Evolutionary conservation across 805 yeast genomes (phyloP), one percentile per base, ranked within the genome.

Genomic region (Kuraishia hungarica): DNA sequence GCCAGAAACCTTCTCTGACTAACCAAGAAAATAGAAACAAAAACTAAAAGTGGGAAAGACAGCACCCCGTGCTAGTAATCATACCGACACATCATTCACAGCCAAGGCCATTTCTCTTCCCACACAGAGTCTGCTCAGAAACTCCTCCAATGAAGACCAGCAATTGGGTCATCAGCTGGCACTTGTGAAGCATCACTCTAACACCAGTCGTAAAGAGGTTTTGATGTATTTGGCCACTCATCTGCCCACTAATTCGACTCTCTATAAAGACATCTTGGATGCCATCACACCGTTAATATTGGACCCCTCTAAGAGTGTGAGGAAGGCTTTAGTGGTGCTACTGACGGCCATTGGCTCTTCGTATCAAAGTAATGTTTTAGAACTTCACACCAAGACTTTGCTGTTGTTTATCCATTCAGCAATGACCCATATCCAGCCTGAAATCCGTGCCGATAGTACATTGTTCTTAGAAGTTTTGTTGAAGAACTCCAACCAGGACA

Each of bases 1-100:
- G n/a, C n/a, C n/a, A n/a, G n/a, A n/a, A n/a, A n/a, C n/a, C n/a
- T n/a, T n/a, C n/a, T n/a, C n/a, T n/a, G n/a, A n/a, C n/a, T n/a
- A n/a, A n/a, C n/a, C n/a, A 51, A 20, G 62, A 73, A 63, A 90
- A 20, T 62, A 74, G 64, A 90, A 90, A 68, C 76, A 83, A 57
- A 93, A 89, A 74, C 79, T 94, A 53, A 86, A 80, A 64, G 97
- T 94, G 39, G 99, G 99, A 55, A 94, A 94, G 69, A 74, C 86
- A 2, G 81, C 82, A 20, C 82, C 83, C 5, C 82, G 81, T 59
- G 83, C 91, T 5, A 80, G 83, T 20, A 89, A 90, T 65, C 81
- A 78, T 56, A 94, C 99, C 3, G 93, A 87, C 61, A 89, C 96
- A 0, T 86, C 96, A 0, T 93, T 93, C 71, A 80, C 79, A 50